Base-by-base conservation (phyloP, 768 basidiomycete genomes). In the Mycena galopus region DNA sequence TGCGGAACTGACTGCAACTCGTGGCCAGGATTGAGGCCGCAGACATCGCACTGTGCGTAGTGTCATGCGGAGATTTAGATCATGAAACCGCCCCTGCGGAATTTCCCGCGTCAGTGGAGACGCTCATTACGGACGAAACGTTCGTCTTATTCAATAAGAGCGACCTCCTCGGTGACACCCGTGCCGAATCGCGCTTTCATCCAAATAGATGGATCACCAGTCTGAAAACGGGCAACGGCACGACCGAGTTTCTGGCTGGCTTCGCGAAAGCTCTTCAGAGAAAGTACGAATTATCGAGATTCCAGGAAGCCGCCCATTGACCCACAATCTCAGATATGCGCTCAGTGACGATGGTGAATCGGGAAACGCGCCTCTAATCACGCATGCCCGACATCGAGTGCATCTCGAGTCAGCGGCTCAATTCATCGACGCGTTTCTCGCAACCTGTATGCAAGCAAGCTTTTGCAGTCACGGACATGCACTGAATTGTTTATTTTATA, bases 91-190 rank as follows among this genome's bases (percentile, higher is more conserved):
- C 65, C n/a, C 33, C 77, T 42, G 66, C 81, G 42, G 71, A 63
- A 66, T 75, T 90, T 21, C 91, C 92, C 3, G 65, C 83, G n/a
- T 81, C 85, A 9, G 76, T 95, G 27, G 77, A 81, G 35, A 75
- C 82, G 6, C 85, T 93, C 32, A 76, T 95, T 58, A 86, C 82
- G 10, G 79, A 85, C 4, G 77, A 88, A 33, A 96, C 96, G 0
- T 84, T 91, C 55, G 84, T 96, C 59, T 81, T 97, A 8, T 81
- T 96, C 75, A 97, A 97, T 83, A 97, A 97, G 82, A 82, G 82
- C 8, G 96, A 97, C 77, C 81, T 93, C 16, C 16, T 42, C n/a
- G 23, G 8, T 37, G 57, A 51, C 37, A 56, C 32, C 14, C 62
- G 50, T 53, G 65, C 73, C 29, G 23, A 59, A 17, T 51, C 60